Percentiles rank a stretch among this genome's conserved stretches.
Evolutionary conservation across 148 eudicot species (phyloP).

Genomic region (Selenicereus undatus): DNA sequence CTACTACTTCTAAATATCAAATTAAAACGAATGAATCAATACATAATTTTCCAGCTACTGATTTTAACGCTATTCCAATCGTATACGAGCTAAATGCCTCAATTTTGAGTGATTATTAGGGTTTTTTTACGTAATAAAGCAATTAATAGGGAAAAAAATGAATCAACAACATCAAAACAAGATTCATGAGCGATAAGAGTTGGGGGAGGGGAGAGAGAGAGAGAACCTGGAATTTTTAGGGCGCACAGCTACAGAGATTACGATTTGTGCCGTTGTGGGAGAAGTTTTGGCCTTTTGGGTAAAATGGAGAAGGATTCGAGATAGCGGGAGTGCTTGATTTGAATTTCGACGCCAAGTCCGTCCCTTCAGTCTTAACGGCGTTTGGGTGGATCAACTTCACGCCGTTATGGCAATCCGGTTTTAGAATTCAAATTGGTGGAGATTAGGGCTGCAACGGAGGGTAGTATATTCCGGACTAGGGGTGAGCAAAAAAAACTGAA

Average conservation of each 20-base stretch:
- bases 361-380: background rate
- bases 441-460: too few relatives aligned
- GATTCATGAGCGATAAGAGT: background rate
- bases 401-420: background rate
- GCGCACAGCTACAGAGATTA: background rate
- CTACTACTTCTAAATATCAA: background rate
- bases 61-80: background rate
- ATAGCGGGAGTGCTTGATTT: slow-evolving; percentile 22
- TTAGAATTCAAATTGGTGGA: too few relatives aligned
- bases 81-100: background rate
- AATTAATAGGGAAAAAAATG: background rate
- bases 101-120: background rate
- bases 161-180: background rate
- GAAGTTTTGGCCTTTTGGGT: background rate
- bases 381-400: background rate
- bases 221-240: slow-evolving; percentile 4
- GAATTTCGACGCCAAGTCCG: background rate
- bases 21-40: background rate
- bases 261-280: too few relatives aligned
- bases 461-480: too few relatives aligned
- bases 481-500: too few relatives aligned
- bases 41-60: background rate
- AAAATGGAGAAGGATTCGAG: background rate
- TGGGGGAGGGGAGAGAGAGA: background rate
- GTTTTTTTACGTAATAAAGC: background rate